A percentile compares a stretch with the other conserved stretches of the same genome.
These are phyloP conservation scores for Ceratocystis lukuohia DNA, from an alignment of 2,329 filamentous ascomycete genomes.

Conservation along the genomic window DNA sequence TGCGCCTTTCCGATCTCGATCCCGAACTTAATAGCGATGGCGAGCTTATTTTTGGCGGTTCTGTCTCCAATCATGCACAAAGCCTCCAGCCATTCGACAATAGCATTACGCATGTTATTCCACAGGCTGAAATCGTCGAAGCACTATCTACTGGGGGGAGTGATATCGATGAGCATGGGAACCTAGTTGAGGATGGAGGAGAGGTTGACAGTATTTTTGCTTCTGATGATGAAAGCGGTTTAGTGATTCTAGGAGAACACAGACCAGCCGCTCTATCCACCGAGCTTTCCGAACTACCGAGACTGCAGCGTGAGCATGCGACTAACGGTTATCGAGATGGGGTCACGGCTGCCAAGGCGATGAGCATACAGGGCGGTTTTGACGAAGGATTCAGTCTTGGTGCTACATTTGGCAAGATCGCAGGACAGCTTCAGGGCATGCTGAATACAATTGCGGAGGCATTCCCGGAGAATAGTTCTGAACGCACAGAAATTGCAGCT, in stretches of 20 bases:
- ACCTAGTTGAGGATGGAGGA: not conserved
- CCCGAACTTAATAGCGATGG: conserved; percentile 1
- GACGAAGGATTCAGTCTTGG: conserved; percentile 83
- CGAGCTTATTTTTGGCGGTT: conserved; percentile 8
- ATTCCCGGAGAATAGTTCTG: conserved; percentile 25
- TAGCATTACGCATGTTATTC: not conserved
- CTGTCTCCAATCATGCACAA: not conserved
- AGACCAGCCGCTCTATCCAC: not conserved
- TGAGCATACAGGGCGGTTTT: conserved; percentile 72
- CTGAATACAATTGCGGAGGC: conserved; percentile 56
- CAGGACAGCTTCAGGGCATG: conserved; percentile 62
- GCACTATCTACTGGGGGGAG: not conserved
- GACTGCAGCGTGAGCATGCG: conserved; percentile 60
- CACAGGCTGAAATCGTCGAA: not conserved
- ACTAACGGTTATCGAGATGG: conserved; percentile 89
- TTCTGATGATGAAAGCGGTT: conserved; percentile 1
- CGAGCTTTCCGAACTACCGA: conserved; percentile 50
- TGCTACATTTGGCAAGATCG: conserved; percentile 60
- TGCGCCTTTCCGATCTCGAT: conserved; percentile 10
- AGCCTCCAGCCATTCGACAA: not conserved
- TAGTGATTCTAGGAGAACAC: not conserved
- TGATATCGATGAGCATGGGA: not conserved
- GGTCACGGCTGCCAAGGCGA: conserved; percentile 59
- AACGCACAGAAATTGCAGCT: conserved; percentile 22
- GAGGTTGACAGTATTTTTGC: conserved; percentile 19